These are phyloP conservation scores for Eremothecium sinecaudum DNA, from an alignment of 1,139 yeast species.

Conservation along the genomic window DNA sequence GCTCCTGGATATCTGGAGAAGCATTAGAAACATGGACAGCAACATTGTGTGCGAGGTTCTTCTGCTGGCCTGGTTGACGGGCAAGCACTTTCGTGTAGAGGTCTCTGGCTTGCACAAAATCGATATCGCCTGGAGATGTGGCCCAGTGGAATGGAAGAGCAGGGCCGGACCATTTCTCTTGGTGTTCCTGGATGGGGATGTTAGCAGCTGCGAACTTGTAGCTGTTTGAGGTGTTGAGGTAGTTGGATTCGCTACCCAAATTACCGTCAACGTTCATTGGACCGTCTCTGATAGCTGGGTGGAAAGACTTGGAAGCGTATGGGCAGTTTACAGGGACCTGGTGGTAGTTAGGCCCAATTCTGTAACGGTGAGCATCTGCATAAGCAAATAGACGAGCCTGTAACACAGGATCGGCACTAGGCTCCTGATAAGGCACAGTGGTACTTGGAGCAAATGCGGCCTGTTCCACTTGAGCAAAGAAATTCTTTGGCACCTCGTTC, in stretches of 20 bases:
- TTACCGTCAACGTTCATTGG: constrained; percentile 76
- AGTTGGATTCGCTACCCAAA: constrained; percentile 78
- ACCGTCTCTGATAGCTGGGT: constrained; percentile 80
- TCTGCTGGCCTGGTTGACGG: constrained; percentile 69
- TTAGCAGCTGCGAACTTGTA: constrained; percentile 28
- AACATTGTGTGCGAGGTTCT: constrained; percentile 73
- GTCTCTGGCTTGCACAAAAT: constrained; percentile 58
- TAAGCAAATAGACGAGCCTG: constrained; percentile 51
- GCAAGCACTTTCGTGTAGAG: constrained; percentile 67
- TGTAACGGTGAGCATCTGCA: constrained; percentile 53
- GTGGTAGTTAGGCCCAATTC: constrained; percentile 52
- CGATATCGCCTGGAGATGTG: constrained; percentile 49
- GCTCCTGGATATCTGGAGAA: constrained; percentile 65
- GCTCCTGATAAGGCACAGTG: constrained; percentile 51
- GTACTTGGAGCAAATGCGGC: constrained; percentile 52
- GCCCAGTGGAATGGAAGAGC: constrained; percentile 88
- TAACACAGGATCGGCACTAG: constrained; percentile 52
- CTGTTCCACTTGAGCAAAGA: constrained; percentile 52
- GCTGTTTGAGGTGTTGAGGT: constrained; percentile 42
- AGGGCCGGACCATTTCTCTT: constrained; percentile 83
- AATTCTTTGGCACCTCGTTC: constrained; percentile 48
- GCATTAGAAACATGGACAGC: constrained; percentile 69
- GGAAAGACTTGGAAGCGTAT: constrained; percentile 39
- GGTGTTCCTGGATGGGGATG: constrained; percentile 47
- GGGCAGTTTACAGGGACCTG: constrained; percentile 68